Percentiles rank a stretch among this genome's conserved stretches.
Conservation (phyloP, 805 yeast genomes). For the Starmerella sp. region DNA sequence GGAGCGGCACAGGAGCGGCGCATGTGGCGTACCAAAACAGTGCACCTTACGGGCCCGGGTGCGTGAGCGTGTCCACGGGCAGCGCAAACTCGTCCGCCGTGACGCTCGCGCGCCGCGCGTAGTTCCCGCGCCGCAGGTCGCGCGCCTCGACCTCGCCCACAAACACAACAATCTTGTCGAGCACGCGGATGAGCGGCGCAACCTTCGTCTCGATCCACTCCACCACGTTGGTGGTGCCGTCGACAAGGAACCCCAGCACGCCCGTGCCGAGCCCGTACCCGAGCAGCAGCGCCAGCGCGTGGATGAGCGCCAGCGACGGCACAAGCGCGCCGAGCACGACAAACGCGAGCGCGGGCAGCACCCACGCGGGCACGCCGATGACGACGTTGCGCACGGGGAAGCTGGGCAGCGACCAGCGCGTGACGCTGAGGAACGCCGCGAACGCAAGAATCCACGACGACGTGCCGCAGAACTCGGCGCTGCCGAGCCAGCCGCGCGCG, state of each 20-base stretch:
- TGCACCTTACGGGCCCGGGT: background rate
- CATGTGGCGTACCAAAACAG: too few species aligned
- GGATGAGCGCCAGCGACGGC: slow-evolving; percentile 44
- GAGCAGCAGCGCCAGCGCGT: slow-evolving; percentile 50
- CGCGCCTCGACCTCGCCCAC: slow-evolving; percentile 51
- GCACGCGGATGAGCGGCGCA: slow-evolving; percentile 38
- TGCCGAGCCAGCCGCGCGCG: slow-evolving; percentile 6
- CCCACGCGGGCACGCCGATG: slow-evolving; percentile 12
- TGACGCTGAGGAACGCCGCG: slow-evolving; percentile 17
- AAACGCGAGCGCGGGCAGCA: slow-evolving; percentile 2
- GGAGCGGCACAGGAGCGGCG: too few species aligned
- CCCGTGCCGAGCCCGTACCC: slow-evolving; percentile 53
- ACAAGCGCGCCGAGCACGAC: background rate
- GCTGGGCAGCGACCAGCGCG: slow-evolving; percentile 35
- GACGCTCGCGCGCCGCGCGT: slow-evolving; percentile 1
- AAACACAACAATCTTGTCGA: slow-evolving; percentile 46
- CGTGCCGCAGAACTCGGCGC: slow-evolving; percentile 13
- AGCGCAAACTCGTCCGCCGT: slow-evolving; percentile 11
- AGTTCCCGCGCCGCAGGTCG: slow-evolving; percentile 29
- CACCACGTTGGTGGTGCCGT: slow-evolving; percentile 48
- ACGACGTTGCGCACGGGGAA: slow-evolving; percentile 27
- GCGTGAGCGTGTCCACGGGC: slow-evolving; percentile 9
- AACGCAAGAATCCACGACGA: slow-evolving; percentile 25
- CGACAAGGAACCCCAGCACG: slow-evolving; percentile 42
- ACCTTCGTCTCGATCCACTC: slow-evolving; percentile 53